phyloP scores from a whole-genome alignment of 1,284 basidiomycete genomes.

The Ceraceosorus bombacis region DNA sequence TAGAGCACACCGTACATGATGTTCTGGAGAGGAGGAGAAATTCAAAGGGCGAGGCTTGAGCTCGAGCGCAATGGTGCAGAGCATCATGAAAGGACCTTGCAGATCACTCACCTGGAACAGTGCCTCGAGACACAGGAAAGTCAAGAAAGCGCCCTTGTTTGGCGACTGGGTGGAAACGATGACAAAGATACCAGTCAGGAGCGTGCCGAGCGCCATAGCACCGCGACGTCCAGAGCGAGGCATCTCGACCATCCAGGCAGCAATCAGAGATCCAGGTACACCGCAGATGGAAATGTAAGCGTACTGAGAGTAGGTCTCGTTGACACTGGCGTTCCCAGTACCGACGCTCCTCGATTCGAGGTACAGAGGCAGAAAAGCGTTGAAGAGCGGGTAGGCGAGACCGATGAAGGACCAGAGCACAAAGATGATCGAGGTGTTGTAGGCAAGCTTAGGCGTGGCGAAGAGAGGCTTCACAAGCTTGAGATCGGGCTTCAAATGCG shows the following conservation, averaged over 20 bases:
- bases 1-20: constrained; percentile 33
- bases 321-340: constrained; percentile 8
- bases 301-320: constrained; percentile 42
- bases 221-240: constrained; percentile 43
- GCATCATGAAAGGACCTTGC: neutral
- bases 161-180: constrained; percentile 39
- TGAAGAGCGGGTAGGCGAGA: constrained; percentile 47
- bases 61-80: neutral
- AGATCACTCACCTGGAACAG: constrained; percentile 50
- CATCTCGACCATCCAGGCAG: constrained; percentile 43
- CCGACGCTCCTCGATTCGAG: constrained; percentile 17
- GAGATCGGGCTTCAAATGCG: constrained; percentile 27
- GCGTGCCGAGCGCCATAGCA: constrained; percentile 43
- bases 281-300: constrained; percentile 46
- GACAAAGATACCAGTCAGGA: constrained; percentile 45
- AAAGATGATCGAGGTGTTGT: constrained; percentile 36
- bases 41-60: neutral
- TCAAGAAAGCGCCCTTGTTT: constrained; percentile 30
- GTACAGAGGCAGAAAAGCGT: constrained; percentile 45
- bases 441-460: constrained; percentile 32
- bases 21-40: constrained; percentile 9
- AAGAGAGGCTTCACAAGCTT: constrained; percentile 42
- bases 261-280: constrained; percentile 44
- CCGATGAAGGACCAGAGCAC: constrained; percentile 45
- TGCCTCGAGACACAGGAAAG: constrained; percentile 38